A percentile compares a stretch with the other conserved stretches of the same genome.
phyloP scores from a whole-genome alignment of 2,329 filamentous ascomycete species.

The Drechmeria coniospora region DNA sequence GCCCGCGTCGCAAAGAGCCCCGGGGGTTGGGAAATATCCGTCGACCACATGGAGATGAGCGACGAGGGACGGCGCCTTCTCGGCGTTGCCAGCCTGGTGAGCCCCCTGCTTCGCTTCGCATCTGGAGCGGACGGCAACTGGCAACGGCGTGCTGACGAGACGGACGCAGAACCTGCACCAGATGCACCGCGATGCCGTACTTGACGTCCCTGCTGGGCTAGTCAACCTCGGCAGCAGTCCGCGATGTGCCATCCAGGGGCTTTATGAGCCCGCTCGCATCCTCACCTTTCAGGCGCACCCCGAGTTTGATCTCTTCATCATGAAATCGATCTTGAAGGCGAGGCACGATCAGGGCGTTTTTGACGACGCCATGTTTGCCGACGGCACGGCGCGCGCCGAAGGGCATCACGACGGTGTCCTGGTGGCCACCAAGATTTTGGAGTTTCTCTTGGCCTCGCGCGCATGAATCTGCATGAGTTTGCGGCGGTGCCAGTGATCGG shows the following conservation, averaged over 20 bases:
- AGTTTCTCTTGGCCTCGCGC: slow-evolving; percentile 6
- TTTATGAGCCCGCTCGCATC: slow-evolving; percentile 19
- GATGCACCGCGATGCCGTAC: slow-evolving; percentile 28
- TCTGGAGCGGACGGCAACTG: too few species aligned
- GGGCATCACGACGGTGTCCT: slow-evolving; percentile 13
- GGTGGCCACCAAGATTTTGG: slow-evolving; percentile 12
- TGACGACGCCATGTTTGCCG: slow-evolving; percentile 11
- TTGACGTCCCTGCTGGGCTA: slow-evolving; percentile 19
- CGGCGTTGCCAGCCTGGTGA: slow-evolving; percentile 12
- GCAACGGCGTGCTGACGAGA: neutral
- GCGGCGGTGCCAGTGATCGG: too few species aligned
- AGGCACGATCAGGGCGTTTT: slow-evolving; percentile 13
- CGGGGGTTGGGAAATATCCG: slow-evolving; percentile 26
- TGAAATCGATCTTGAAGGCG: slow-evolving; percentile 15
- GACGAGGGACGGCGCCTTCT: slow-evolving; percentile 21
- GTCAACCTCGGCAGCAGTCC: slow-evolving; percentile 22
- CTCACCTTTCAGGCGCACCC: slow-evolving; percentile 28
- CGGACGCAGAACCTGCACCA: slow-evolving; percentile 19
- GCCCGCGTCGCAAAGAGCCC: slow-evolving; percentile 20
- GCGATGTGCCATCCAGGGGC: slow-evolving; percentile 22
- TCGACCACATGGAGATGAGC: slow-evolving; percentile 20
- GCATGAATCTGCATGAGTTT: too few species aligned
- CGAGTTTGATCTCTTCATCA: slow-evolving; percentile 23
- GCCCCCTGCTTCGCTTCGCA: too few species aligned
- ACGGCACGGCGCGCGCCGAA: slow-evolving; percentile 12